These are phyloP conservation scores for Metschnikowia sp. DNA, from an alignment of 805 yeast genomes.

Conservation along the genomic window DNA sequence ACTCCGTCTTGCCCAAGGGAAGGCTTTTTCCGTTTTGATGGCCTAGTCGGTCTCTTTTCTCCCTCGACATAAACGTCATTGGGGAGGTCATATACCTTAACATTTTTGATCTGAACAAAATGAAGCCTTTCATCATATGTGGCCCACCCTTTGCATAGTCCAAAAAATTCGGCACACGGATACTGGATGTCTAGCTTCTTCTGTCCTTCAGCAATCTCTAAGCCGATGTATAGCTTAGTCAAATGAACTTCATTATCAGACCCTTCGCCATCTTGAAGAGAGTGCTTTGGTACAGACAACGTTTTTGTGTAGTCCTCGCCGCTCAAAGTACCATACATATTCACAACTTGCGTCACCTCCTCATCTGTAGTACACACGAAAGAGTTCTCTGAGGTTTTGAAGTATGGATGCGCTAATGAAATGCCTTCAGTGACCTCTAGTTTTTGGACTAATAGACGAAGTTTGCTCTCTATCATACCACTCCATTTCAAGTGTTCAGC, in stretches of 20 bases:
- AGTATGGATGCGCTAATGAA: slow-evolving; percentile 84
- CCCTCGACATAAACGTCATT: slow-evolving; percentile 74
- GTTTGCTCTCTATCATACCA: slow-evolving; percentile 87
- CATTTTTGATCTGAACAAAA: slow-evolving; percentile 54
- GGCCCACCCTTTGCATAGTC: slow-evolving; percentile 70
- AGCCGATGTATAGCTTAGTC: slow-evolving; percentile 77
- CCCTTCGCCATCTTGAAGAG: slow-evolving; percentile 14
- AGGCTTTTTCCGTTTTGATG: slow-evolving; percentile 23
- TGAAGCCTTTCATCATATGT: slow-evolving; percentile 59
- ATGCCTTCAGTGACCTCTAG: slow-evolving; percentile 76
- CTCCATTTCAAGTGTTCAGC: slow-evolving; percentile 90
- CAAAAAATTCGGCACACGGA: slow-evolving; percentile 88
- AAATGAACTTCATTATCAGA: slow-evolving; percentile 41
- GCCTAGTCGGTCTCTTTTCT: slow-evolving; percentile 68
- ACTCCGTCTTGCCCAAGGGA: slow-evolving; percentile 8
- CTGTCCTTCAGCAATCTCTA: slow-evolving; percentile 54
- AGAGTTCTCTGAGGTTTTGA: slow-evolving; percentile 64
- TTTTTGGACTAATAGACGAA: slow-evolving; percentile 78
- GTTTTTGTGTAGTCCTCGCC: slow-evolving; percentile 45
- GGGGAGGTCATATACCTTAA: slow-evolving; percentile 77
- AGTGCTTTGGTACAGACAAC: not conserved
- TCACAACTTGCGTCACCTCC: slow-evolving; percentile 53
- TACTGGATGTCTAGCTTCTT: slow-evolving; percentile 78
- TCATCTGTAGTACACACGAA: slow-evolving; percentile 34
- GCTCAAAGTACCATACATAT: slow-evolving; percentile 57